Conservation (phyloP, 2,329 filamentous ascomycete genomes). For the Aspergillus japonicus region DNA sequence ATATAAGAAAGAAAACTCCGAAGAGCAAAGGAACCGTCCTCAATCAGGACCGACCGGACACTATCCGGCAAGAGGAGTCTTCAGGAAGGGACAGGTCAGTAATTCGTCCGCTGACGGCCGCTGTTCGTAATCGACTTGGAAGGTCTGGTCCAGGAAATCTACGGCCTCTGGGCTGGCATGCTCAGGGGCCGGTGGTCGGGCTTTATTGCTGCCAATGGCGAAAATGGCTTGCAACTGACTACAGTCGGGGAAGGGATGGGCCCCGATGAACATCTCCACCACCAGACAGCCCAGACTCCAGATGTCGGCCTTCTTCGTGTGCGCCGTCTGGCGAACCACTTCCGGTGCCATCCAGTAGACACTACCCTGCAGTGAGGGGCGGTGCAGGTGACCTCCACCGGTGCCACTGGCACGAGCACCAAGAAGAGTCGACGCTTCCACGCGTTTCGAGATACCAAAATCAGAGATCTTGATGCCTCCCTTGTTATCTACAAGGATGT, state of each 20-base stretch:
- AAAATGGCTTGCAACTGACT: constrained; percentile 98
- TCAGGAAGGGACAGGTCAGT: constrained; percentile 77
- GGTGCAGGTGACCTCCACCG: constrained; percentile 47
- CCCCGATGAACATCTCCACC: constrained; percentile 98
- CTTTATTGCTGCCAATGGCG: constrained; percentile 88
- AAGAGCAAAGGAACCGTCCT: background rate
- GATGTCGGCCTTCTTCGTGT: constrained; percentile 97
- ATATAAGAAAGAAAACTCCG: background rate
- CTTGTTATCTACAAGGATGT: constrained; percentile 98
- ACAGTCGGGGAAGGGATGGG: constrained; percentile 94
- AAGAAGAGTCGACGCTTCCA: constrained; percentile 85
- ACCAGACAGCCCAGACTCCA: constrained; percentile 97
- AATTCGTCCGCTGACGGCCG: constrained; percentile 89
- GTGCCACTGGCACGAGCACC: constrained; percentile 38
- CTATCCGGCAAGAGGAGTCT: constrained; percentile 49
- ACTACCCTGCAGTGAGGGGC: constrained; percentile 83
- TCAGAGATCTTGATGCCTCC: constrained; percentile 99
- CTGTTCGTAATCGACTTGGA: constrained; percentile 92
- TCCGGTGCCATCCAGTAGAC: constrained; percentile 99
- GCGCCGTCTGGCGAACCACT: constrained; percentile 95
- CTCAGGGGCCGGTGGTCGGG: constrained; percentile 84
- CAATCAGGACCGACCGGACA: background rate
- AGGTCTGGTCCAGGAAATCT: constrained; percentile 81
- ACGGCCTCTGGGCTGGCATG: constrained; percentile 80
- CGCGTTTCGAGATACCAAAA: constrained; percentile 97